phyloP scores from a whole-genome alignment of 768 basidiomycete species.

The Exidia glandulosa region DNA sequence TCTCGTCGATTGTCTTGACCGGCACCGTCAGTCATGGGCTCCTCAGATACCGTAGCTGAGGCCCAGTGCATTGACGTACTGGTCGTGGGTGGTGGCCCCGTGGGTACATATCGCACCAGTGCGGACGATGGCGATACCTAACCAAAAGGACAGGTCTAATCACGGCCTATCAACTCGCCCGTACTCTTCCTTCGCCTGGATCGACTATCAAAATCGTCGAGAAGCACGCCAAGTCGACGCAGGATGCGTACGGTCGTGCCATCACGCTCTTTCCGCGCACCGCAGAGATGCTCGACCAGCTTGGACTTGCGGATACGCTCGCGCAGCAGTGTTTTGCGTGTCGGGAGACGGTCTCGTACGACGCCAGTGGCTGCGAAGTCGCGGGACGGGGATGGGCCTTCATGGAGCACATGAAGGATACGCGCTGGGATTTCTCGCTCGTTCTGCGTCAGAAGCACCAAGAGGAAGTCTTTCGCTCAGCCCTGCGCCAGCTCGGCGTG shows the following conservation, averaged over 20 bases:
- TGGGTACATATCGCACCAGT: background rate
- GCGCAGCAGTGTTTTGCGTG: background rate
- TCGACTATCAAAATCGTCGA: background rate
- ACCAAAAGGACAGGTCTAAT: background rate
- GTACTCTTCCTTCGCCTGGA: background rate
- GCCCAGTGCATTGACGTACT: slow-evolving; percentile 2
- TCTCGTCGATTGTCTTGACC: too few relatives aligned
- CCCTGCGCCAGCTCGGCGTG: background rate
- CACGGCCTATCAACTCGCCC: background rate
- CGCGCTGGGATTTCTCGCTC: slow-evolving; percentile 3
- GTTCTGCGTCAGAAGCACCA: slow-evolving; percentile 5
- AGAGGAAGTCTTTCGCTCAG: slow-evolving; percentile 1
- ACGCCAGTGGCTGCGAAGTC: background rate
- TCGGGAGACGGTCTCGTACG: slow-evolving; percentile 4
- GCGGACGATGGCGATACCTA: background rate
- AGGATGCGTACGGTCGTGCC: slow-evolving; percentile 6
- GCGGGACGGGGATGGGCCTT: slow-evolving; percentile 3
- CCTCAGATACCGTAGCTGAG: background rate
- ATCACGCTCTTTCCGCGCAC: slow-evolving; percentile 5
- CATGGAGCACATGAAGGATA: slow-evolving; percentile 1
- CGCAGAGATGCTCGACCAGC: slow-evolving; percentile 4
- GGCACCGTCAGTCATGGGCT: too few relatives aligned
- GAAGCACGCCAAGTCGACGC: background rate
- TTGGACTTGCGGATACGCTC: slow-evolving; percentile 2
- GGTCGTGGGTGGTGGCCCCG: slow-evolving; percentile 6